Percentiles rank a stretch among this genome's conserved stretches.
Evolutionary conservation across 345 rosid genomes (phyloP).

Genomic region (Gossypium sturtianum): DNA sequence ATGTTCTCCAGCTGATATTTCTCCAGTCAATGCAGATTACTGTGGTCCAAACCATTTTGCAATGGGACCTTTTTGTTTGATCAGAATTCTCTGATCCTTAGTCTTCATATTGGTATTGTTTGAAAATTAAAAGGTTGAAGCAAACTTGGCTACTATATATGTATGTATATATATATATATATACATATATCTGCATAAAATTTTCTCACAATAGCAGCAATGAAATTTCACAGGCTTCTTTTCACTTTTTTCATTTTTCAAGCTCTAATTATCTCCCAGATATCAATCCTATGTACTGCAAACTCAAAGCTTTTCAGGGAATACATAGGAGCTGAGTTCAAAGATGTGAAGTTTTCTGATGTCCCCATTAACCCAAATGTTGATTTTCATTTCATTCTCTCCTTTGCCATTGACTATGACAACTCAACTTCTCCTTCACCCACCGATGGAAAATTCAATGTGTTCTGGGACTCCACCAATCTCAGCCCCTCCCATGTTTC

Average conservation of each 20-base stretch:
- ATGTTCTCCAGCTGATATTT: no score
- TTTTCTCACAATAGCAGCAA: not conserved
- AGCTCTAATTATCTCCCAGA: not conserved
- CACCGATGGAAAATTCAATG: conserved; percentile 32
- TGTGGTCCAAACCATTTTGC: no score
- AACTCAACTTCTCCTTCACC: conserved; percentile 25
- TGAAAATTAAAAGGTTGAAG: not conserved
- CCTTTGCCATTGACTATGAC: conserved; percentile 37
- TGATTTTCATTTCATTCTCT: conserved; percentile 38
- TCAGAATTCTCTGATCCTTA: not conserved
- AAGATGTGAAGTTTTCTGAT: conserved; percentile 27
- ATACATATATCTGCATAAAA: not conserved
- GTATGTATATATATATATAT: no score
- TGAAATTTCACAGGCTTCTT: conserved; percentile 12
- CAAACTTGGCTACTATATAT: not conserved
- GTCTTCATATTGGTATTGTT: not conserved
- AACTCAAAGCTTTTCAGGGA: conserved; percentile 36
- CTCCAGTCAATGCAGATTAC: no score
- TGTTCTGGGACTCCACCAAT: conserved; percentile 33
- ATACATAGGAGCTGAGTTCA: conserved; percentile 34
- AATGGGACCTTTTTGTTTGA: no score
- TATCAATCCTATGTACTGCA: not conserved
- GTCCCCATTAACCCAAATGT: conserved; percentile 29
- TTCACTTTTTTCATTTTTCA: conserved; percentile 18
- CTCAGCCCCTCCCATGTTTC: conserved; percentile 31